A percentile compares a stretch with the other conserved stretches of the same genome.
Conservation (phyloP, 1,284 basidiomycete species). For the Ustilago hordei region DNA sequence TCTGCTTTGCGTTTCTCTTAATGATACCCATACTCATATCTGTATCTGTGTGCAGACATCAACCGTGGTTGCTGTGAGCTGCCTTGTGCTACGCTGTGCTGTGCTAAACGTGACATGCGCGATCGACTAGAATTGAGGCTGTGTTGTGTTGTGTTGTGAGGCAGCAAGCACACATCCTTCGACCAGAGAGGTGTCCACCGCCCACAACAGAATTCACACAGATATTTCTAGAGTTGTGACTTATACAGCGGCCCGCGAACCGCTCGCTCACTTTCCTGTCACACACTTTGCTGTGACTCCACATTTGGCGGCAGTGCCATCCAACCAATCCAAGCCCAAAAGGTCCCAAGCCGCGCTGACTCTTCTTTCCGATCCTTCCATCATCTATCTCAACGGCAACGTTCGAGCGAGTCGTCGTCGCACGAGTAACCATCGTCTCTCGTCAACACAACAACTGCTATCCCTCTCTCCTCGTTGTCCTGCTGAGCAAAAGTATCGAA, state of each 20-base stretch:
- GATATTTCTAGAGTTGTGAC: background rate
- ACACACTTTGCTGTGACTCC: background rate
- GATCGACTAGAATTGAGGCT: conserved; percentile 1
- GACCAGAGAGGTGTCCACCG: background rate
- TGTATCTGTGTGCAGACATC: background rate
- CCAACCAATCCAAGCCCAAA: background rate
- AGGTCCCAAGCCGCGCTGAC: background rate
- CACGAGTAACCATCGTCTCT: background rate
- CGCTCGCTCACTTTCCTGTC: background rate
- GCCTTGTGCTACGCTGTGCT: background rate
- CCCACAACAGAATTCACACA: background rate
- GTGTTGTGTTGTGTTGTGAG: background rate
- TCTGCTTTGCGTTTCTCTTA: background rate
- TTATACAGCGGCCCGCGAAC: background rate
- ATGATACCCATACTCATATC: background rate
- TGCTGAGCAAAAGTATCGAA: background rate
- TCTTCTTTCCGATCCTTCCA: background rate
- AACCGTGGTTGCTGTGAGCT: background rate
- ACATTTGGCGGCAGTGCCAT: background rate
- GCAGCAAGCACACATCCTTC: background rate
- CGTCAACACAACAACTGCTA: background rate
- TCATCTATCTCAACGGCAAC: background rate
- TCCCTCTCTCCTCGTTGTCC: background rate
- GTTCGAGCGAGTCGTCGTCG: background rate
- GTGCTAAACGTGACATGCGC: background rate